These are phyloP conservation scores for Lenwebbia sp. DNA, from an alignment of 345 rosid genomes.

Conservation along the genomic window DNA sequence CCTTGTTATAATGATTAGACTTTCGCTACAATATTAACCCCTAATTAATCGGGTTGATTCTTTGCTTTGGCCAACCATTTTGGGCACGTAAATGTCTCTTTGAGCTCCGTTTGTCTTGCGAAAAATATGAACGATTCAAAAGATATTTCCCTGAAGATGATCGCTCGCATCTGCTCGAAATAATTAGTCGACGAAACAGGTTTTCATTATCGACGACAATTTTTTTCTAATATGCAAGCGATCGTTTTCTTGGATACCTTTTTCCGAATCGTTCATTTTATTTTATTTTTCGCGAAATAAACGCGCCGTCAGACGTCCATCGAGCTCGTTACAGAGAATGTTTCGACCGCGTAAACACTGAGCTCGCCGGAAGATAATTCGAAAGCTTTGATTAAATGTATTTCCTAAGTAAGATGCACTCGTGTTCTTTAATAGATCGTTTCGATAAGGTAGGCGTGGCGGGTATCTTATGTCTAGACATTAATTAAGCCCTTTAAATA, in stretches of 20 bases:
- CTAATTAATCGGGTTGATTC: too few relatives aligned
- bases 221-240: neutral
- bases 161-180: neutral
- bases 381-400: neutral
- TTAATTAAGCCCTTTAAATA: neutral
- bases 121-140: neutral
- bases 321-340: neutral
- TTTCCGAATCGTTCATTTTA: neutral
- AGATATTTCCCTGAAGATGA: neutral
- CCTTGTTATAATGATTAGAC: too few relatives aligned
- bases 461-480: neutral
- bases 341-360: neutral
- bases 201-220: fast-evolving
- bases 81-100: neutral
- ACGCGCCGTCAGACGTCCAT: neutral
- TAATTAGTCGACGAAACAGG: neutral
- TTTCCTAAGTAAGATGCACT: too few relatives aligned
- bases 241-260: neutral
- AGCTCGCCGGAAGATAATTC: neutral
- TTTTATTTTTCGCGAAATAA: neutral
- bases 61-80: neutral
- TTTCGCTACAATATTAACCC: too few relatives aligned
- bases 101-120: neutral
- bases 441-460: neutral
- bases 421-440: neutral